These are phyloP conservation scores for Capronia coronata DNA, from an alignment of 2,329 filamentous ascomycete genomes.

Conservation along the genomic window DNA sequence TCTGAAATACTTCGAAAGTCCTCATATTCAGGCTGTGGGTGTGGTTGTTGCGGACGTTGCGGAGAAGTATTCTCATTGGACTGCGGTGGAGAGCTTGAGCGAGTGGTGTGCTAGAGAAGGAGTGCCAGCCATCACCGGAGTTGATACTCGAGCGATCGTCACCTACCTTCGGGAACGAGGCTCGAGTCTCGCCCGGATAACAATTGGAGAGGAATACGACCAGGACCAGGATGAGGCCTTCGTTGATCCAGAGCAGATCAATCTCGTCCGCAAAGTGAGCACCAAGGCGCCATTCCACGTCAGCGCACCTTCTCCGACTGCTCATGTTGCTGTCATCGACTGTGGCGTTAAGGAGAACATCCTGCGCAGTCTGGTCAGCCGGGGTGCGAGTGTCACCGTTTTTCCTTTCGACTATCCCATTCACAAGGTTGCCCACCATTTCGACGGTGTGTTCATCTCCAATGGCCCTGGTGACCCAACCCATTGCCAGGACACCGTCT, in stretches of 20 bases:
- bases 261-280: slow-evolving; percentile 90
- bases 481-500: slow-evolving; percentile 89
- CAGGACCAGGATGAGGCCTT: slow-evolving; percentile 96
- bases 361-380: slow-evolving; percentile 82
- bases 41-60: slow-evolving; percentile 95
- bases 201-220: slow-evolving; percentile 95
- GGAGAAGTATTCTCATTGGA: slow-evolving; percentile 95
- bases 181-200: slow-evolving; percentile 89
- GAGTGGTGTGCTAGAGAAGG: slow-evolving; percentile 96
- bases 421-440: slow-evolving; percentile 96
- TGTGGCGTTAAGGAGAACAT: slow-evolving; percentile 99
- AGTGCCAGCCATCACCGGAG: slow-evolving; percentile 89
- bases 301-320: slow-evolving; percentile 70
- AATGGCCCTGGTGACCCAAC: slow-evolving; percentile 98
- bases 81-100: slow-evolving; percentile 85
- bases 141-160: slow-evolving; percentile 94
- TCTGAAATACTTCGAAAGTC: slow-evolving; percentile 96
- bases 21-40: slow-evolving; percentile 92
- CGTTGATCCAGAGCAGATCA: slow-evolving; percentile 91
- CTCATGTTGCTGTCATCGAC: slow-evolving; percentile 91
- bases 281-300: slow-evolving; percentile 98
- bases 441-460: slow-evolving; percentile 97
- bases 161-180: slow-evolving; percentile 93
- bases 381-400: slow-evolving; percentile 84
- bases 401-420: slow-evolving; percentile 97